Base-by-base conservation (phyloP, 1,139 yeast species). In the Pichia sp. region DNA sequence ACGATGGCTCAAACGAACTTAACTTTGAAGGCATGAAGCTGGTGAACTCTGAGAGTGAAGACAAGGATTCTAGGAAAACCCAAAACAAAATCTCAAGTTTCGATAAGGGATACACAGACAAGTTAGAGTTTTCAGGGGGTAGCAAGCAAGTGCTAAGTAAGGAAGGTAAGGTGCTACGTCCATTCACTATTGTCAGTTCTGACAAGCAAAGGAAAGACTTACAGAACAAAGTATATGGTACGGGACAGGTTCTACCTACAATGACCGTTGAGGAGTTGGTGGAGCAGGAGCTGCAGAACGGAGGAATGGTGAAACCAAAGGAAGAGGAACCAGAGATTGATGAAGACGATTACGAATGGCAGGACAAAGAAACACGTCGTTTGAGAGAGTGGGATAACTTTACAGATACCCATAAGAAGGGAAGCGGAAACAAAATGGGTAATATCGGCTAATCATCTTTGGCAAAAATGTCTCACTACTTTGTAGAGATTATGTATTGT, bases 191-290 rank as follows among this genome's bases (percentile, higher is more conserved):
- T 30, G 81, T 89, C 6, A 73, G 48, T 10, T 50, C 56, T 1
- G 47, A 56, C 30, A 50, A 52, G 23, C 47, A 60, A 13, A 75
- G 87, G 50, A 79, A 82, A 25, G 79, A 83, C 44, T 61, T 88
- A 22, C 74, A 76, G 53, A 71, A 74, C 26, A 80, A 83, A 60
- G 96, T 91, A 0, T 83, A 80, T 63, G 97, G 98, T 1, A 88
- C 96, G 1, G 99, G 98, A 0, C 98, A 93, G 68, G 83, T 79
- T 37, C 74, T 93, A 40, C 99, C 99, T 1, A 88, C 97, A 0
- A 89, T 95, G 96, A 75, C 96, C 0, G 93, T 95, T 0, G 99
- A 93, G 59, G 97, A 93, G 62, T 85, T 87, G 58, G 74, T 93
- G 50, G 96, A 90, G 50, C 83, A 87, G 61, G 99, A 93, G 65